A percentile compares a stretch with the other conserved stretches of the same genome.
Evolutionary conservation across 768 basidiomycete genomes (phyloP).

Genomic region (Russula compacta): DNA sequence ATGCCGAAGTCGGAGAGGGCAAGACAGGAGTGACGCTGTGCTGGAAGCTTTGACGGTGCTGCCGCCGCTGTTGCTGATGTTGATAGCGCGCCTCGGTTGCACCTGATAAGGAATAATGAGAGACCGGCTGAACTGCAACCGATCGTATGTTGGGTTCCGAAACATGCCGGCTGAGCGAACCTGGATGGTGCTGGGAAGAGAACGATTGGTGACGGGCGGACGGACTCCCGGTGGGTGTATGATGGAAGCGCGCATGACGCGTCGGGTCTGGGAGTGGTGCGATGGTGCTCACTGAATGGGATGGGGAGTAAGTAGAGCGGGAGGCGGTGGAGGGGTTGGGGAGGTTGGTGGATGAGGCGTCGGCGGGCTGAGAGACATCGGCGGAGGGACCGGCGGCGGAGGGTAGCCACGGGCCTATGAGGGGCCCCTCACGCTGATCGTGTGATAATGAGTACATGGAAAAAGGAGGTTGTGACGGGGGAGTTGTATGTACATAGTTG

Average conservation of each 20-base stretch:
- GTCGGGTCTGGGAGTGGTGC: neutral
- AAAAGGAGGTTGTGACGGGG: constrained; percentile 6
- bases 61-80: neutral
- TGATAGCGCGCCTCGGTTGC: constrained; percentile 5
- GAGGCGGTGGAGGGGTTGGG: neutral
- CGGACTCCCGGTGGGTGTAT: constrained; percentile 1
- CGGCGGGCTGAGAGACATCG: constrained; percentile 6
- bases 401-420: constrained; percentile 11
- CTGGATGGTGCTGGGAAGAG: neutral
- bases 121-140: neutral
- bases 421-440: constrained; percentile 12
- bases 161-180: constrained; percentile 5
- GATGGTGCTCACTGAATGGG: neutral
- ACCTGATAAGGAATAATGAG: neutral
- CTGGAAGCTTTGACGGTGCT: constrained; percentile 10
- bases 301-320: neutral
- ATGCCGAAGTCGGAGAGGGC: constrained; percentile 6
- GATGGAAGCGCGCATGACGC: constrained; percentile 13
- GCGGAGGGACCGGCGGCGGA: constrained; percentile 2
- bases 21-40: neutral
- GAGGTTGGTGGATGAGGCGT: neutral
- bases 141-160: constrained; percentile 16
- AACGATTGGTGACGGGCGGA: constrained; percentile 3
- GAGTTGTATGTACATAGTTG: constrained; percentile 17
- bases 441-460: constrained; percentile 15